Evolutionary conservation across 176 grass and related monocot species (phyloP).

Genomic region (Sorghum bicolor): DNA sequence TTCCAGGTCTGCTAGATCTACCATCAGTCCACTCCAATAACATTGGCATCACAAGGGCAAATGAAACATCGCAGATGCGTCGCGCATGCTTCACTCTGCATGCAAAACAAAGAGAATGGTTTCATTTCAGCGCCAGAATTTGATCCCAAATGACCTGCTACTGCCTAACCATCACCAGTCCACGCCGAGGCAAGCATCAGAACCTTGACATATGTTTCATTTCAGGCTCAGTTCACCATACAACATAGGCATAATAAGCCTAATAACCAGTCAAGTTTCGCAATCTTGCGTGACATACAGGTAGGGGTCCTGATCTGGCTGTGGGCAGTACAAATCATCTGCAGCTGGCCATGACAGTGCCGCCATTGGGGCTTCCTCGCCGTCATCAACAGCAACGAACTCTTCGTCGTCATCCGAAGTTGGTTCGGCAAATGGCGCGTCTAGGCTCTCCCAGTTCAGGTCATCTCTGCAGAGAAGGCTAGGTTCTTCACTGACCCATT

Average conservation of each 20-base stretch:
- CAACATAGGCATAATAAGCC: background rate
- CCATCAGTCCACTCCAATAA: background rate
- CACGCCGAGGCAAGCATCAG: background rate
- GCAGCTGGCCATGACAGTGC: background rate
- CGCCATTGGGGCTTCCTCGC: slow-evolving; percentile 8
- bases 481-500: slow-evolving; percentile 59
- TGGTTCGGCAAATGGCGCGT: slow-evolving; percentile 37
- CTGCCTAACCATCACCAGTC: background rate
- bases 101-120: background rate
- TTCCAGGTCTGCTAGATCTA: background rate
- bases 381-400: background rate
- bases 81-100: background rate
- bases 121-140: background rate
- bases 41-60: background rate
- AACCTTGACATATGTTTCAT: background rate
- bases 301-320: slow-evolving; percentile 42
- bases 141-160: background rate
- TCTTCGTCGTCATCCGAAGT: slow-evolving; percentile 33
- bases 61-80: background rate
- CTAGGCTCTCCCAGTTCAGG: slow-evolving; percentile 50
- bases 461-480: slow-evolving; percentile 46
- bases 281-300: slow-evolving; percentile 26
- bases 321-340: slow-evolving; percentile 23
- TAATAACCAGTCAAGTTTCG: background rate
- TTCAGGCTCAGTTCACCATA: background rate